phyloP scores from a whole-genome alignment of 2,329 filamentous ascomycete species.

The Neodidymelliopsis sp. region DNA sequence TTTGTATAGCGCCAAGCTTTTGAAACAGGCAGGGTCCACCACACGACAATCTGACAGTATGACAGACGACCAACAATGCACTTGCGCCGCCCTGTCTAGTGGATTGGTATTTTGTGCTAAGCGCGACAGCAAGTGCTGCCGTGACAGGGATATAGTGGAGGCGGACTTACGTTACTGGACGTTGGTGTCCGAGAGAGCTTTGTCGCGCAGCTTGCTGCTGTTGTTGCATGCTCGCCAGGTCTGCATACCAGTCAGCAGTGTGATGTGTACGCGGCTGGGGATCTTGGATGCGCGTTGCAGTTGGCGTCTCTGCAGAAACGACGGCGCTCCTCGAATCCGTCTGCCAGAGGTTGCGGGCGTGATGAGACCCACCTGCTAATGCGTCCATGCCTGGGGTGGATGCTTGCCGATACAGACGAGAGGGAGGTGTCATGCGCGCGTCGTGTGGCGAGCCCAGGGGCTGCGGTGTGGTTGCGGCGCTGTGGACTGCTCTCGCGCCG shows the following conservation, averaged over 20 bases:
- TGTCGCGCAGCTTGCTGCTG: constrained; percentile 53
- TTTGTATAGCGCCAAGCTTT: constrained; percentile 21
- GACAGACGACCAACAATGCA: constrained; percentile 3
- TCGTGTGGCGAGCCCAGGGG: constrained; percentile 40
- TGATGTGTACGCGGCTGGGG: too few relatives aligned
- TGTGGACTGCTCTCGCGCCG: constrained; percentile 41
- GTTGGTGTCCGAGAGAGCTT: constrained; percentile 42
- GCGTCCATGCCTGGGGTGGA: constrained; percentile 59
- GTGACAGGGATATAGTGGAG: not conserved
- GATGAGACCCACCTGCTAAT: constrained; percentile 51
- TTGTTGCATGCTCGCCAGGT: constrained; percentile 58
- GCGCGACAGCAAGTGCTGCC: not conserved
- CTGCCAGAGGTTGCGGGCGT: not conserved
- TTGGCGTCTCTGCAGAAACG: not conserved
- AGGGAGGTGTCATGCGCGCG: constrained; percentile 45
- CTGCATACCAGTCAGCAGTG: constrained; percentile 35
- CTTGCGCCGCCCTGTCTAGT: not conserved
- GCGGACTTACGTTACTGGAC: constrained; percentile 47
- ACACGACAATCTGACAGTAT: constrained; percentile 23
- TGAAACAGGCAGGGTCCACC: constrained; percentile 28
- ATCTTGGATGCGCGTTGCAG: too few relatives aligned
- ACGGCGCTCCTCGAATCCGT: too few relatives aligned
- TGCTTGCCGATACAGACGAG: constrained; percentile 48
- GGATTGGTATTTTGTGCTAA: not conserved
- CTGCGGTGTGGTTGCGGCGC: constrained; percentile 43